Base-by-base conservation (phyloP, 176 grass and related monocot genomes). In the Phragmites australis region DNA sequence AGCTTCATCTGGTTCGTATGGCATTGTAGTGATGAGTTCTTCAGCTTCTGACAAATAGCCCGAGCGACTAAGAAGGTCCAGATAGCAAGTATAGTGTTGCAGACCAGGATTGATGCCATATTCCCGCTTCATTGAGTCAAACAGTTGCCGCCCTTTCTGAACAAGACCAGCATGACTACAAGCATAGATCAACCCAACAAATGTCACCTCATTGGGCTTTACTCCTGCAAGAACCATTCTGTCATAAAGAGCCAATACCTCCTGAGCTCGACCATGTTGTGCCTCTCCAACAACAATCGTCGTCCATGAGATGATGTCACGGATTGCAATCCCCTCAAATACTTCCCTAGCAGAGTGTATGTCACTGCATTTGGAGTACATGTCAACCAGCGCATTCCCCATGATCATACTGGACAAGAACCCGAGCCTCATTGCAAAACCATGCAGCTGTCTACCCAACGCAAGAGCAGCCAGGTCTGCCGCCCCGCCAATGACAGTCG, bases 291-390 rank as follows among this genome's bases (percentile, higher is more conserved):
- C 78, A 75, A 98, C 56, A 89, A 98, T 98, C 25, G 95, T 87
- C 5, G 95, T 94, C 95, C 95, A 98, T 0, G 92, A 91, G 71
- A 98, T 77, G 8, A 84, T 64, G n/a, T 93, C 95, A 34, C 74
- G 82, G 25, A 47, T 11, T 16, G 66, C 21, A 44, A 92, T 85
- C 51, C 80, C 80, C 50, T 91, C 75, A 75, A 94, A 98, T 31
- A 98, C 86, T 58, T 88, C 89, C 86, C 92, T 90, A 21, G 95
- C 95, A 37, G 88, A 93, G 21, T 81, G 72, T 80, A 98, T 89
- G 49, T 91, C 90, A n/a, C 88, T 93, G 58, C 95, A 98, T 78
- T 98, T 94, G 14, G 95, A 91, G 74, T 98, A 98, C 90, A 98
- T 94, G 84, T 94, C 92, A 25, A 94, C 81, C 58, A 98, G 58